Evolutionary conservation across 352 stramenopile genomes (phyloP), one percentile per base, ranked within the genome.

Genomic region (Pythium folliculosum): DNA sequence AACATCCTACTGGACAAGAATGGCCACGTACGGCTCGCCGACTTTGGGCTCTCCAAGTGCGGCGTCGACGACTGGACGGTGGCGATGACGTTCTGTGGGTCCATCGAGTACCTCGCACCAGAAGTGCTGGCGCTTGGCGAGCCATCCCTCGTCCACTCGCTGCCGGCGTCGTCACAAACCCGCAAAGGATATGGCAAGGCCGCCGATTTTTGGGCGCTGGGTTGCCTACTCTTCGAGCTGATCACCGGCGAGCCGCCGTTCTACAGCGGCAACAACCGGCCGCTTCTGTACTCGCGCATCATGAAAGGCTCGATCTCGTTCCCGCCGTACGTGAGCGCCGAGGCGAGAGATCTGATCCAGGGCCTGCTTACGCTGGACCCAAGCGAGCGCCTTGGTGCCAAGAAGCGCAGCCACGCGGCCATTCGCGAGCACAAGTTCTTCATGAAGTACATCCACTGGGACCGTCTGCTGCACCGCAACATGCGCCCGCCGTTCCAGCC

Each of bases 1-100:
- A 98, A 98, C 73, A 94, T 98, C 59, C 51, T 97, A 23, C 75
- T 98, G 16, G 80, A 96, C 66, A 70, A 87, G 40, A 70, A 96
- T 23, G 94, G 94, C 1, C 84, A 97, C 66, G 72, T 97, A 7
- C 88, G 87, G 2, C 73, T 98, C 22, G 90, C 86, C 9, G 93
- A 98, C 66, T 98, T 98, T 71, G 93, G 93, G 2, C 75, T 98
- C 1, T 89, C 85, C 21, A 96, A 95, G 57, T 70, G 78, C 60
- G 82, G 81, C 0, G 60, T 91, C 27, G 77, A 87, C 35, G 84
- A 89, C 61, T 86, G 77, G 71, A 86, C 73, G 17, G 66, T 88
- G 13, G 82, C 81, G 0, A 79, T 77, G 59, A 93, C 89, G 1
- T 96, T 97, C 50, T 97, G 91, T 60, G 90, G 90, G 17, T 95